These are phyloP conservation scores for Penicillium sp. DNA, from an alignment of 2,329 filamentous ascomycete genomes.

Conservation along the genomic window DNA sequence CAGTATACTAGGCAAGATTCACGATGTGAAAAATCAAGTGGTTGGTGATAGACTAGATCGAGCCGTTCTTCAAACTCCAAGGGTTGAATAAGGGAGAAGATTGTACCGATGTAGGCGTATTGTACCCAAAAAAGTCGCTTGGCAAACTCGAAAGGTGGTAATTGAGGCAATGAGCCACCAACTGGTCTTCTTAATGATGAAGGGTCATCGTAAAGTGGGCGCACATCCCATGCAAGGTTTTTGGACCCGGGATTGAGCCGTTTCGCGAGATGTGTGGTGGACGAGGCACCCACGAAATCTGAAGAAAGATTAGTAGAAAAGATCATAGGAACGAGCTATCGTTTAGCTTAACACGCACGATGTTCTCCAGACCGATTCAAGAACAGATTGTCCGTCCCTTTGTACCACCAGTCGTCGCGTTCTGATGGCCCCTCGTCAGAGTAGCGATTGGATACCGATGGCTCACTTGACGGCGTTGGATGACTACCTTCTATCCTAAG, in stretches of 20 bases:
- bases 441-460: conserved; percentile 18
- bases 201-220: conserved; percentile 38
- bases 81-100: conserved; percentile 55
- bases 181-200: conserved; percentile 32
- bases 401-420: conserved; percentile 44
- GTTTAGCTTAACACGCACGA: conserved; percentile 22
- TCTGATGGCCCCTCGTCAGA: conserved; percentile 28
- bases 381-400: conserved; percentile 38
- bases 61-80: conserved; percentile 50
- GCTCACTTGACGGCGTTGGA: conserved; percentile 11
- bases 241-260: conserved; percentile 35
- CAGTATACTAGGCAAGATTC: conserved; percentile 53
- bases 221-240: conserved; percentile 39
- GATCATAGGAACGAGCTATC: not conserved
- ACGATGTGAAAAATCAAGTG: conserved; percentile 45
- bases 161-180: conserved; percentile 34
- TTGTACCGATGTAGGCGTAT: conserved; percentile 58
- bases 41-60: conserved; percentile 45
- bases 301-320: not conserved
- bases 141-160: conserved; percentile 54
- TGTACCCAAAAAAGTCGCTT: conserved; percentile 54
- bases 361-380: conserved; percentile 39
- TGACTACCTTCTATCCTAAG: not conserved
- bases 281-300: conserved; percentile 38
- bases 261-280: conserved; percentile 38